These are phyloP conservation scores for Mycena olivaceomarginata DNA, from an alignment of 768 basidiomycete genomes.

Conservation along the genomic window DNA sequence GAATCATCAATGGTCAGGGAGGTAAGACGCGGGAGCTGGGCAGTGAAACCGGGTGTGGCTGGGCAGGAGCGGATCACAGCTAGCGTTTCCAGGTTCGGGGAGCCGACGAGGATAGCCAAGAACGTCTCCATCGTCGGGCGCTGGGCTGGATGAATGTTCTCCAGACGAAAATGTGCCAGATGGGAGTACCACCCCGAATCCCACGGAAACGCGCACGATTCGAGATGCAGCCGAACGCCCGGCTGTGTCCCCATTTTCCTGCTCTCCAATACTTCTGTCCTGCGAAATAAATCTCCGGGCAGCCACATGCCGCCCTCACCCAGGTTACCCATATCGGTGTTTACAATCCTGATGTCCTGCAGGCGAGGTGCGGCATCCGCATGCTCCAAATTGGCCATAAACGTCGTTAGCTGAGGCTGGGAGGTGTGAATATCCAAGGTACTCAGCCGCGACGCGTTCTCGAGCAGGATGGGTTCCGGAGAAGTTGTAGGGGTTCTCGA, in stretches of 20 bases:
- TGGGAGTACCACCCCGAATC: conserved; percentile 42
- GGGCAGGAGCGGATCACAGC: conserved; percentile 26
- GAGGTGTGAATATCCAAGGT: conserved; percentile 34
- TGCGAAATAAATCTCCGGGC: conserved; percentile 35
- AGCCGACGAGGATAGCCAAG: conserved; percentile 31
- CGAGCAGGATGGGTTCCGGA: conserved; percentile 36
- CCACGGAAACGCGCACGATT: conserved; percentile 43
- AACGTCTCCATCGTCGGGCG: conserved; percentile 36
- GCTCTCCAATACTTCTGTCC: conserved; percentile 13
- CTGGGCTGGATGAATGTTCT: conserved; percentile 27
- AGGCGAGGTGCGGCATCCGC: conserved; percentile 34
- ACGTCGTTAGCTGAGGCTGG: conserved; percentile 23
- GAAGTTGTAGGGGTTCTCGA: conserved; percentile 17
- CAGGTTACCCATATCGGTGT: conserved; percentile 17
- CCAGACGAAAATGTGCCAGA: conserved; percentile 38
- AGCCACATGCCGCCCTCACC: conserved; percentile 22
- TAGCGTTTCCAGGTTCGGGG: conserved; percentile 35
- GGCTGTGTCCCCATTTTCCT: conserved; percentile 8
- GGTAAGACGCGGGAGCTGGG: conserved; percentile 36
- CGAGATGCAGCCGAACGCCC: conserved; percentile 30
- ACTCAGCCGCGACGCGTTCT: conserved; percentile 34
- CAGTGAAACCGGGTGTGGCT: conserved; percentile 22
- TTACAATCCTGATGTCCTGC: conserved; percentile 26
- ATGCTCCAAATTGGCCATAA: conserved; percentile 35
- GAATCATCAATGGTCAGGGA: conserved; percentile 27